Evolutionary conservation across 352 stramenopile species (phyloP).

Genomic region (Phytophthora sp.): DNA sequence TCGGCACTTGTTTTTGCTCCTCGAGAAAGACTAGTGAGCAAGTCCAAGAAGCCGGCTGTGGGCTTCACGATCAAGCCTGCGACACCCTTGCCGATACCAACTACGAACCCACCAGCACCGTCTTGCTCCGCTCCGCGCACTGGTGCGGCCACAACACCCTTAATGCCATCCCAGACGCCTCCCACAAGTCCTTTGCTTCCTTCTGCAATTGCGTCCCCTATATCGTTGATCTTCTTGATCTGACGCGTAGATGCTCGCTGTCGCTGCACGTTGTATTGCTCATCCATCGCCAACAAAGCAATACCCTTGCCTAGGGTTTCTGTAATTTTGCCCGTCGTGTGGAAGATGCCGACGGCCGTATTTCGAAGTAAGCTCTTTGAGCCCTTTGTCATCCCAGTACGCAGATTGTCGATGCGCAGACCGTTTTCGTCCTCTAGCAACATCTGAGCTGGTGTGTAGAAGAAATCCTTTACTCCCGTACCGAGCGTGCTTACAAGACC

Average conservation of each 20-base stretch:
- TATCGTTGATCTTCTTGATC: slow-evolving; percentile 79
- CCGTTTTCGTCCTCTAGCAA: slow-evolving; percentile 91
- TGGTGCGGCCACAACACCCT: slow-evolving; percentile 78
- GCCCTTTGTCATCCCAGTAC: slow-evolving; percentile 89
- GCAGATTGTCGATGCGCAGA: slow-evolving; percentile 82
- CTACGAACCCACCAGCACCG: slow-evolving; percentile 79
- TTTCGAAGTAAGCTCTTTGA: slow-evolving; percentile 89
- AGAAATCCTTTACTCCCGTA: slow-evolving; percentile 94
- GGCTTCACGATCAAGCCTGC: slow-evolving; percentile 86
- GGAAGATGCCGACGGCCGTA: slow-evolving; percentile 88
- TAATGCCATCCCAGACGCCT: slow-evolving; percentile 84
- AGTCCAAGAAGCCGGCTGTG: slow-evolving; percentile 80
- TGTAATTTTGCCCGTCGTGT: slow-evolving; percentile 90
- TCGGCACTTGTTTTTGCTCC: slow-evolving; percentile 85
- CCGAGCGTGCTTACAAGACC: slow-evolving; percentile 90
- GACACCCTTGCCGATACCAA: slow-evolving; percentile 86
- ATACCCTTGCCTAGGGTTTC: slow-evolving; percentile 90
- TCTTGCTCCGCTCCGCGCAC: slow-evolving; percentile 80
- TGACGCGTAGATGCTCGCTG: slow-evolving; percentile 78
- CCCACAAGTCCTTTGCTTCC: slow-evolving; percentile 79
- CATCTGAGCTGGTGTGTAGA: slow-evolving; percentile 94
- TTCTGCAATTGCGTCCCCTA: slow-evolving; percentile 84
- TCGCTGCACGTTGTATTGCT: slow-evolving; percentile 86
- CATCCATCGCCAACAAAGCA: slow-evolving; percentile 85
- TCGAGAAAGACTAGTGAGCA: slow-evolving; percentile 81